Base-by-base conservation (phyloP, 345 rosid species). In the Populus simonii region DNA sequence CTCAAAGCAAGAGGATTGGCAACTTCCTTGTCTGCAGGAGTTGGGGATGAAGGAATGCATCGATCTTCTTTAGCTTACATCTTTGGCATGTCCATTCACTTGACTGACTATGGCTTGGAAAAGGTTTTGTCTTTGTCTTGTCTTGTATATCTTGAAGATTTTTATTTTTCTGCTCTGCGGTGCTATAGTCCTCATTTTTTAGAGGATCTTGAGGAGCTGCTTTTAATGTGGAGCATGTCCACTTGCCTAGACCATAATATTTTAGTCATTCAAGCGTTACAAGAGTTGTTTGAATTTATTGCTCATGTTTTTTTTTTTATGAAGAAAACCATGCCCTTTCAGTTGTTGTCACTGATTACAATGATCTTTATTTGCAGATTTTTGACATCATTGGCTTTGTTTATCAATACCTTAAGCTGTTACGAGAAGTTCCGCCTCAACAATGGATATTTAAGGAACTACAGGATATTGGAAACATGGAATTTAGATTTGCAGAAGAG, bases 361-460 rank as follows among this genome's bases (percentile, higher is more conserved):
- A 6, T 70, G 27, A 39, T 70, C 27, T 31, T 29, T 16, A 11
- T 43, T 66, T 74, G 71, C 92, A 96, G 98, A 87, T 93, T 62
- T 89, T 88, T 84, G 93, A 90, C 82, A 88, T 96, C 77, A 85
- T 93, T 84, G 94, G 93, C 71, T 90, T 83, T 84, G 87, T 92
- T 66, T 96, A 93, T 84, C 99, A 96, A 86, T 96, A 92, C 81
- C 88, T 96, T 72, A 92, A 92, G 80, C 77, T 91, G 73, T 80
- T 96, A 84, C 86, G 89, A 63, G 85, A 88, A 83, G 85, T 75
- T 74, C 78, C 95, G 82, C 99, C 98, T 55, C 96, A 94, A 86
- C 90, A 92, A 85, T 92, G 99, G 99, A 93, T 96, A 86, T 96
- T 93, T 80, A 92, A 93, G 87, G 99, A 96, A 83, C 92, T 96